These are phyloP conservation scores for Poteriospumella lacustris DNA, from an alignment of 108 stramenopile genomes.

Conservation along the genomic window DNA sequence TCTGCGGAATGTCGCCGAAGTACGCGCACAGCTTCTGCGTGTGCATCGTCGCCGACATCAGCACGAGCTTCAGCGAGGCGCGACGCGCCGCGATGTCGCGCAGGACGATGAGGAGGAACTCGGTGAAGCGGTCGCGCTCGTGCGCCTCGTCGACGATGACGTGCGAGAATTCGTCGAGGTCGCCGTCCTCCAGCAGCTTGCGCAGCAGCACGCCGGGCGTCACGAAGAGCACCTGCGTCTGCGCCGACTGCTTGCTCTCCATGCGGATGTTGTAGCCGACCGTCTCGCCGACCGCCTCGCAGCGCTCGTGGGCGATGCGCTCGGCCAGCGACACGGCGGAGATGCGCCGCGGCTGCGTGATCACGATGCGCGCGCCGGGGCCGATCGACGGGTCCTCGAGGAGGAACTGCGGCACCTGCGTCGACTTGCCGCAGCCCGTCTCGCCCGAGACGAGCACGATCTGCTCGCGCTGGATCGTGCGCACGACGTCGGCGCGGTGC, in stretches of 20 bases:
- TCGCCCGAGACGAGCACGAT: constrained; percentile 43
- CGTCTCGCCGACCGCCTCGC: constrained; percentile 31
- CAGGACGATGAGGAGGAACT: constrained; percentile 53
- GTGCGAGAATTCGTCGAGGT: constrained; percentile 41
- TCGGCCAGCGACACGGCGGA: constrained; percentile 11
- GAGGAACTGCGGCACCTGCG: constrained; percentile 53
- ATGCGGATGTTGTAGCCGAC: constrained; percentile 46
- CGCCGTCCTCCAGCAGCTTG: constrained; percentile 42
- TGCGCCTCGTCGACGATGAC: constrained; percentile 50
- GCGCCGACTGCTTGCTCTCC: constrained; percentile 30
- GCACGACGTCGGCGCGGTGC: constrained; percentile 27
- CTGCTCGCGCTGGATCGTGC: constrained; percentile 26
- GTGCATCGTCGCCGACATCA: constrained; percentile 86
- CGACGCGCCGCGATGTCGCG: constrained; percentile 37
- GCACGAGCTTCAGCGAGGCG: constrained; percentile 63
- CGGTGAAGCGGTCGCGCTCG: constrained; percentile 52
- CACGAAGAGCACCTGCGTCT: constrained; percentile 50
- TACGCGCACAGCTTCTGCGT: constrained; percentile 69
- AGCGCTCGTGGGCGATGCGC: constrained; percentile 13
- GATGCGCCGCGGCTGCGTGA: constrained; percentile 22
- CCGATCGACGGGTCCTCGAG: constrained; percentile 35
- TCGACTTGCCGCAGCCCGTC: constrained; percentile 58
- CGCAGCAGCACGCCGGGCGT: constrained; percentile 51
- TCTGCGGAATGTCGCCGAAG: constrained; percentile 68
- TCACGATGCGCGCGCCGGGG: constrained; percentile 31